Evolutionary conservation across 352 stramenopile species (phyloP).

Genomic region (Phytophthora tubulina): DNA sequence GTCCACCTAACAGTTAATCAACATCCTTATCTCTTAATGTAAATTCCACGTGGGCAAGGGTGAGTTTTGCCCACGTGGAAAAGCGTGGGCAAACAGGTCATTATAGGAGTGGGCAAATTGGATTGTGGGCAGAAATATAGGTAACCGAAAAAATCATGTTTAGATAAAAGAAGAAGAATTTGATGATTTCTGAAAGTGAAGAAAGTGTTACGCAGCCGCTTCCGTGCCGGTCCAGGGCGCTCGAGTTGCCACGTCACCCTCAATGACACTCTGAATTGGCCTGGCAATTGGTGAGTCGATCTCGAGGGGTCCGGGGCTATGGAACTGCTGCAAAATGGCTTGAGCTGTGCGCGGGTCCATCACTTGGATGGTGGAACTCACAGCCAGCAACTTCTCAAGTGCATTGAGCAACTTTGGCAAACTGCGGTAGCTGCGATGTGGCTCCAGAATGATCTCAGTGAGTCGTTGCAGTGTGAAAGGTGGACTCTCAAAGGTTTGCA

Average conservation of each 20-base stretch:
- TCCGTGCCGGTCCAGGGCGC: slow-evolving; percentile 57
- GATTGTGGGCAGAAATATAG: too few species aligned
- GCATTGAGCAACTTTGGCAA: slow-evolving; percentile 85
- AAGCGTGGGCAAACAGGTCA: too few species aligned
- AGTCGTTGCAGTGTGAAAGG: slow-evolving; percentile 88
- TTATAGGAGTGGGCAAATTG: too few species aligned
- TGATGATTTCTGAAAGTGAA: neutral
- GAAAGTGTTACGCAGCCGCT: slow-evolving; percentile 13
- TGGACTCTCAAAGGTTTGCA: slow-evolving; percentile 74
- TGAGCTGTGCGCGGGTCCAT: slow-evolving; percentile 59
- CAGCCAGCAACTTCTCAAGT: slow-evolving; percentile 81
- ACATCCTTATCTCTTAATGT: too few species aligned
- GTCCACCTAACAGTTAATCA: too few species aligned
- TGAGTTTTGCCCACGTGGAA: too few species aligned
- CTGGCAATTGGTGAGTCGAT: slow-evolving; percentile 34
- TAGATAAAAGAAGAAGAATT: slow-evolving; percentile 13
- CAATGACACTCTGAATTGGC: slow-evolving; percentile 10
- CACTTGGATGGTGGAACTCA: slow-evolving; percentile 77
- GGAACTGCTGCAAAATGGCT: slow-evolving; percentile 40
- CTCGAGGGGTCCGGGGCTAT: slow-evolving; percentile 39
- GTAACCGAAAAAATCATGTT: slow-evolving; percentile 6
- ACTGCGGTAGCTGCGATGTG: slow-evolving; percentile 75
- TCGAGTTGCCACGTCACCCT: slow-evolving; percentile 51
- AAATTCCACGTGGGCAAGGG: too few species aligned
- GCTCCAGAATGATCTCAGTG: slow-evolving; percentile 81